Conservation (phyloP, 345 rosid genomes). For the Citrus unshiu region DNA sequence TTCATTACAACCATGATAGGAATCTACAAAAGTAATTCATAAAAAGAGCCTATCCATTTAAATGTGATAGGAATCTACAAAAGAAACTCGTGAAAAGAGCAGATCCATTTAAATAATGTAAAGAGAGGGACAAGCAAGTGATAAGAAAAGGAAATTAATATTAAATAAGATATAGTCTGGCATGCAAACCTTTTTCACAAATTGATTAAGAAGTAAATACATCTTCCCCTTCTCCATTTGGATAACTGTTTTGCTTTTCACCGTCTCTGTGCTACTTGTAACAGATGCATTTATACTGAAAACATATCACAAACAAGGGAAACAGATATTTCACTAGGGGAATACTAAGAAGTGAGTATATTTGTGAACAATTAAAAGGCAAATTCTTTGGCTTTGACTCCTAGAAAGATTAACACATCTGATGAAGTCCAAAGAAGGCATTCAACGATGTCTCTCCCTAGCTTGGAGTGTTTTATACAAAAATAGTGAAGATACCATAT, state of each 20-base stretch:
- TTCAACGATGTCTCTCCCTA: not conserved
- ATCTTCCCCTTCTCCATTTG: conserved; percentile 87
- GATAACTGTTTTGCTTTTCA: conserved; percentile 87
- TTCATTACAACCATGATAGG: conserved; percentile 87
- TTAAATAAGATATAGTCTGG: not conserved
- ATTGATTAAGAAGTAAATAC: conserved; percentile 75
- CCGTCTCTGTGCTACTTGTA: conserved; percentile 81
- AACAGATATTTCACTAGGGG: not conserved
- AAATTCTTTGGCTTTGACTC: not conserved
- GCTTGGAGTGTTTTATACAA: not conserved
- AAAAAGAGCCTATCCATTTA: not conserved
- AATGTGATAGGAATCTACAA: conserved; percentile 58
- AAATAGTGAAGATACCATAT: not conserved
- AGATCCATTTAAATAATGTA: not conserved
- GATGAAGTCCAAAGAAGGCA: not conserved
- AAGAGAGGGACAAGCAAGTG: not conserved
- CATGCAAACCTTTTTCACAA: conserved; percentile 50
- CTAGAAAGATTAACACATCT: not conserved
- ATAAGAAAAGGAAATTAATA: not conserved
- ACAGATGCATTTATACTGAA: conserved; percentile 88
- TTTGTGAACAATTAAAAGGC: not conserved
- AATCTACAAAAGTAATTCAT: conserved; percentile 32
- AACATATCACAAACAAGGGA: conserved; percentile 11
- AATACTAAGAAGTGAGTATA: not conserved
- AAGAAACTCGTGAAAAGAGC: not conserved